Base-by-base conservation (phyloP, 306 rosid genomes). In the Quercus aquifolioides region DNA sequence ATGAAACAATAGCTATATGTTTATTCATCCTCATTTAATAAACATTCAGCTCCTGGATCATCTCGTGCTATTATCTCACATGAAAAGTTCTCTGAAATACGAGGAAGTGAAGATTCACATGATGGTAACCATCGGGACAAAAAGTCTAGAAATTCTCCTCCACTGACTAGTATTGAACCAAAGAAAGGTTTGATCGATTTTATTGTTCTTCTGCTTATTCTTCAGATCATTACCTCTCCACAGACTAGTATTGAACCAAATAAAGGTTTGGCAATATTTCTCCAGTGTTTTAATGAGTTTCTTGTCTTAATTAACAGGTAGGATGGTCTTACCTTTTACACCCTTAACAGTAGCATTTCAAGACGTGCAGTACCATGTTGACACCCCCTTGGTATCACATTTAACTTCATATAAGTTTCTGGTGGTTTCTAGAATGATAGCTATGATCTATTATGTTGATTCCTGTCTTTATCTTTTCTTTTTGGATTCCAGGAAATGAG, bases 361-460 rank as follows among this genome's bases (percentile, higher is more conserved):
- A 74, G 83, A 83, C 80, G 74, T 88, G 80, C 87, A 85, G 15
- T 88, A 83, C 76, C 76, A 41, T 57, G 84, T 88, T 28, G 86
- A 84, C 35, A 79, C 78, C 6, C 89, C 91, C 17, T 8, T 55
- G 89, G 89, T 88, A 81, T 43, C 25, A 26, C 20, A 41, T 38
- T n/a, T 9, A 60, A 9, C 33, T n/a, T 21, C 11, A 1, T 41
- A 41, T 8, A 41, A 41, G 46, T 6, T 41, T 41, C 11, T 6
- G 46, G 46, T 41, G 7, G 46, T 8, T 41, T 11, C 46, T 41
- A 8, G 2, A 41, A 5, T 41, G 49, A 41, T 41, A 41, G 11
- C 46, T 8, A 33, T 35, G 12, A 0, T 0, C 25, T 2, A 25
- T 63, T 23, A 26, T 17, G 3, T 63, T 8, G 10, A 41, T 41